Evolutionary conservation across 129 eudicot genomes (phyloP).

Genomic region (Escallonia rubra): DNA sequence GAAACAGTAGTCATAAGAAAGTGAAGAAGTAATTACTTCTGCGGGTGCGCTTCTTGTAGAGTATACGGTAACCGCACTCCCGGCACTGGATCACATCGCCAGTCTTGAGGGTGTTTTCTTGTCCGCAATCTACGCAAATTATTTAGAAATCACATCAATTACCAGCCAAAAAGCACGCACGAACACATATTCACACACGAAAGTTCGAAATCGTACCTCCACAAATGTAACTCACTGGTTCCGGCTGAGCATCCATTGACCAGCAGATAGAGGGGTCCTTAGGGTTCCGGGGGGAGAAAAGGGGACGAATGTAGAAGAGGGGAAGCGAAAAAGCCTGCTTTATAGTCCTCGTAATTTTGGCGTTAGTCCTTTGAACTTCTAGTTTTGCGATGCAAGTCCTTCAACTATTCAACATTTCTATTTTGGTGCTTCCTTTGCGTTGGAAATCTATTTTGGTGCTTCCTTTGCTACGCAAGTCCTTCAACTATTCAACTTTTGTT

Average conservation of each 20-base stretch:
- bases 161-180: neutral
- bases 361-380: no score
- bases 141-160: neutral
- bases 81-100: slow-evolving; percentile 93
- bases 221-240: slow-evolving; percentile 78
- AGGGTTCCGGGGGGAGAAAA: no score
- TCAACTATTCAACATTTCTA: no score
- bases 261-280: neutral
- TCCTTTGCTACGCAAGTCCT: no score
- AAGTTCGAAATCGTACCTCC: slow-evolving; percentile 48
- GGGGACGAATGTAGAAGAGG: no score
- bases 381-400: no score
- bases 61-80: slow-evolving; percentile 88
- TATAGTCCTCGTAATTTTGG: no score
- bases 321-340: no score
- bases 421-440: no score
- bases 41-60: slow-evolving; percentile 88
- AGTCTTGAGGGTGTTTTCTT: slow-evolving; percentile 72
- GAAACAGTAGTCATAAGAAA: no score
- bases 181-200: neutral
- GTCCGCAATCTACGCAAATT: slow-evolving; percentile 59
- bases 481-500: no score
- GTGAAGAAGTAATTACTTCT: slow-evolving; percentile 40
- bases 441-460: no score
- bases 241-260: slow-evolving; percentile 73